Conservation (phyloP, 176 grass and related monocot species). For the Hordeum vulgare region DNA sequence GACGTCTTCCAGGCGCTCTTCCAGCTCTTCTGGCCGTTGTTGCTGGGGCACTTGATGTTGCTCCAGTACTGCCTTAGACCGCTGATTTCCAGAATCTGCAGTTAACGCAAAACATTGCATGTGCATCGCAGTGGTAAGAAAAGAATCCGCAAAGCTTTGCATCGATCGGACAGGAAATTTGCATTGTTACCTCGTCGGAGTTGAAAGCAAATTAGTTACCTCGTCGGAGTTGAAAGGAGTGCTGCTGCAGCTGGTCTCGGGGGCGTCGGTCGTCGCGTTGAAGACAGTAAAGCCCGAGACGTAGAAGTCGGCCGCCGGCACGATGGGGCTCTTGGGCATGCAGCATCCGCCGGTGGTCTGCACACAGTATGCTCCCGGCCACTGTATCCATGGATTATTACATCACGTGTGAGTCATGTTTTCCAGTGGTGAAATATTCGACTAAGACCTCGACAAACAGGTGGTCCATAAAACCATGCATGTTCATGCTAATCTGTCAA, state of each 20-base stretch:
- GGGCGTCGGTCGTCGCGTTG: background rate
- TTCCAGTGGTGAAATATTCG: too few relatives aligned
- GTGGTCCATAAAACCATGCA: background rate
- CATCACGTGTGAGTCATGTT: too few relatives aligned
- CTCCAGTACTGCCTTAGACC: slow-evolving; percentile 24
- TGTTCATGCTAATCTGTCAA: background rate
- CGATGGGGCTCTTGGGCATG: background rate
- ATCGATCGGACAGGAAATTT: too few relatives aligned
- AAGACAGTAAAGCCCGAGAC: slow-evolving; percentile 11
- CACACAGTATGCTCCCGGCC: slow-evolving; percentile 37
- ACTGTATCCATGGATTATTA: slow-evolving; percentile 14
- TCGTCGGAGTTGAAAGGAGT: slow-evolving; percentile 3
- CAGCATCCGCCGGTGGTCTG: slow-evolving; percentile 28
- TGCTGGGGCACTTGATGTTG: slow-evolving; percentile 46
- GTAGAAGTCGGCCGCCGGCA: slow-evolving; percentile 31
- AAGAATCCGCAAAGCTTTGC: too few relatives aligned
- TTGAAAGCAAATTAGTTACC: background rate
- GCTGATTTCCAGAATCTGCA: background rate
- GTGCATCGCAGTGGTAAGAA: too few relatives aligned
- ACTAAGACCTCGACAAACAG: background rate
- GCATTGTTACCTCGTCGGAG: too few relatives aligned
- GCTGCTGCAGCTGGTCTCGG: background rate
- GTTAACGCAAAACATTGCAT: background rate
- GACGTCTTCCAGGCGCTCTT: slow-evolving; percentile 33
- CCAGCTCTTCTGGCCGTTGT: slow-evolving; percentile 12